Evolutionary conservation across 2,329 filamentous ascomycete genomes (phyloP).

Genomic region (Penicillium sp.): DNA sequence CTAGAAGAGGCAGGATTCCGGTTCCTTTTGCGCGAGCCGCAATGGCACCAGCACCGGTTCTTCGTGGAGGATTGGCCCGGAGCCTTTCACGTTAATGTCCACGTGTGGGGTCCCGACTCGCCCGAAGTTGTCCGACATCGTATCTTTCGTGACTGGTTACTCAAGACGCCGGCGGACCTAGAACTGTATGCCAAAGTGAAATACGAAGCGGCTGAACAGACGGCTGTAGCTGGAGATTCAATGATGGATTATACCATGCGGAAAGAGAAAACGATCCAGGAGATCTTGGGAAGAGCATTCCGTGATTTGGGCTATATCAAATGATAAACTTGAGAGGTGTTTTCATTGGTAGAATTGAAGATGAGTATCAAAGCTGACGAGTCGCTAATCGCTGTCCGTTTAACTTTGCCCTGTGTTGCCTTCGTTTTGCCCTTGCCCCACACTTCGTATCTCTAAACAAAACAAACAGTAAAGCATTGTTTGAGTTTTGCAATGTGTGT

Average conservation of each 20-base stretch:
- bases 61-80: constrained; percentile 40
- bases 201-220: constrained; percentile 33
- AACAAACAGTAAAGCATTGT: too few relatives aligned
- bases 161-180: constrained; percentile 38
- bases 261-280: constrained; percentile 43
- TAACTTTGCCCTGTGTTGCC: too few relatives aligned
- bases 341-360: too few relatives aligned
- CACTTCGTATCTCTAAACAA: too few relatives aligned
- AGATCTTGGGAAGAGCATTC: constrained; percentile 41
- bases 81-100: constrained; percentile 42
- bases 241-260: constrained; percentile 43
- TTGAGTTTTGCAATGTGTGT: too few relatives aligned
- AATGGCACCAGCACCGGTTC: constrained; percentile 52
- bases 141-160: constrained; percentile 49
- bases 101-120: constrained; percentile 48
- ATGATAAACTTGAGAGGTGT: background rate
- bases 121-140: constrained; percentile 45
- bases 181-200: constrained; percentile 44
- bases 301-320: constrained; percentile 5
- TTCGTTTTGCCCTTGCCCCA: too few relatives aligned
- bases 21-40: constrained; percentile 48
- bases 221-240: constrained; percentile 31
- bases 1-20: constrained; percentile 48
- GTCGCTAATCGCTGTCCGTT: too few relatives aligned
- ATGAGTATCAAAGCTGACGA: too few relatives aligned